Conservation (phyloP, 495 filamentous ascomycete genomes). For the Trypethelium eluteriae region DNA sequence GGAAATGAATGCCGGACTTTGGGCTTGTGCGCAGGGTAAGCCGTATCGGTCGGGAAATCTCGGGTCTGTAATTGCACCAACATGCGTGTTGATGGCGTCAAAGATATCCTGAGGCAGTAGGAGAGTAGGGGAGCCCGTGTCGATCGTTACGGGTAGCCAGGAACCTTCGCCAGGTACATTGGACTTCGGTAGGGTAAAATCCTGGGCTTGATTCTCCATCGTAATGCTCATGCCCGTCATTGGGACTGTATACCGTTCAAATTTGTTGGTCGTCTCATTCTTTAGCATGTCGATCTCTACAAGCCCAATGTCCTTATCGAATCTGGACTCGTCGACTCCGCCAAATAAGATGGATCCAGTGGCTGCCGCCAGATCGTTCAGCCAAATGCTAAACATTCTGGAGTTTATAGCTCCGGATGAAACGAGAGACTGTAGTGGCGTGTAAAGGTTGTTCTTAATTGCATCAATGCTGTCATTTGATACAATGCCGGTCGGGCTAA, state of each 20-base stretch:
- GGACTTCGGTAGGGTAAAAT: conserved; percentile 13
- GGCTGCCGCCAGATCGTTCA: conserved; percentile 18
- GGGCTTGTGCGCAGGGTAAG: conserved; percentile 10
- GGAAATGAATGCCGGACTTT: not conserved
- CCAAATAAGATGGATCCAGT: conserved; percentile 24
- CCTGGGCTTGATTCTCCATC: conserved; percentile 8
- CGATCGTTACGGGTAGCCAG: conserved; percentile 23
- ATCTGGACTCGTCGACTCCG: conserved; percentile 21
- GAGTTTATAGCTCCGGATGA: conserved; percentile 19
- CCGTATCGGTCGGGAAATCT: not conserved
- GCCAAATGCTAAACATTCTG: conserved; percentile 20
- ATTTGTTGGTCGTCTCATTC: conserved; percentile 12
- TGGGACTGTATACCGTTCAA: conserved; percentile 21
- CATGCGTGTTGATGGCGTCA: conserved; percentile 11
- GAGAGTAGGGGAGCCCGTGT: conserved; percentile 20
- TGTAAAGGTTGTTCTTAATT: not conserved
- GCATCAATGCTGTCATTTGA: not conserved
- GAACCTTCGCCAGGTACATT: conserved; percentile 4
- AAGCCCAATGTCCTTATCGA: conserved; percentile 12
- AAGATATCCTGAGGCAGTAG: conserved; percentile 6
- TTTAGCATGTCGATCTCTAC: conserved; percentile 17
- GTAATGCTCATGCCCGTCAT: conserved; percentile 18
- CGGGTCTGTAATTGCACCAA: not conserved
- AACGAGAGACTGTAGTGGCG: not conserved
- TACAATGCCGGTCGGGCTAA: not conserved